Conservation (phyloP, 106 monocot species). For the Acorus calamus region DNA sequence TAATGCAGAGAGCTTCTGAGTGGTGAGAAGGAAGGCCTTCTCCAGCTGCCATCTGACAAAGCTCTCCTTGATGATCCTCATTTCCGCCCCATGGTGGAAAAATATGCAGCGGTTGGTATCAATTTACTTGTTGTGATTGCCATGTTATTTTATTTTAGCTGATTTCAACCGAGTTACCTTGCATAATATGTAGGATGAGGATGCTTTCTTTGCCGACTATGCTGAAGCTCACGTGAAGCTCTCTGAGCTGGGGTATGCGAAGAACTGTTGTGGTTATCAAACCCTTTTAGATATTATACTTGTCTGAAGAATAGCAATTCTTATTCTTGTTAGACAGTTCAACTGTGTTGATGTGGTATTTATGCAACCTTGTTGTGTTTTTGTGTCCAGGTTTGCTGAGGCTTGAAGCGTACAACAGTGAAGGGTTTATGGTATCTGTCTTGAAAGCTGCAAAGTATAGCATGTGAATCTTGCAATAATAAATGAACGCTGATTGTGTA, state of each 20-base stretch:
- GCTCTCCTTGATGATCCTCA: constrained; percentile 69
- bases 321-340: too few relatives aligned
- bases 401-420: constrained; percentile 9
- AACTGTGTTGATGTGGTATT: too few relatives aligned
- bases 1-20: constrained; percentile 63
- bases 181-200: constrained; percentile 50
- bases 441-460: background rate
- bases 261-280: background rate
- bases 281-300: background rate
- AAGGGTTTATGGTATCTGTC: background rate
- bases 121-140: too few relatives aligned
- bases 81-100: constrained; percentile 77
- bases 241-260: constrained; percentile 74
- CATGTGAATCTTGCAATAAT: too few relatives aligned
- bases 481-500: too few relatives aligned
- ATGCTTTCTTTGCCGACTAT: constrained; percentile 95
- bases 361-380: background rate
- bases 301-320: background rate
- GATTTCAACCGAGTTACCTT: background rate
- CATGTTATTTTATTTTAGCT: background rate
- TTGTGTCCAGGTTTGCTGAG: constrained; percentile 42
- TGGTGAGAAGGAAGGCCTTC: constrained; percentile 81
- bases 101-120: constrained; percentile 63
- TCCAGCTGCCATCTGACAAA: constrained; percentile 81
- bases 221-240: constrained; percentile 85